These are phyloP conservation scores for Dryas alaskensis DNA, from an alignment of 306 rosid genomes.

Conservation along the genomic window DNA sequence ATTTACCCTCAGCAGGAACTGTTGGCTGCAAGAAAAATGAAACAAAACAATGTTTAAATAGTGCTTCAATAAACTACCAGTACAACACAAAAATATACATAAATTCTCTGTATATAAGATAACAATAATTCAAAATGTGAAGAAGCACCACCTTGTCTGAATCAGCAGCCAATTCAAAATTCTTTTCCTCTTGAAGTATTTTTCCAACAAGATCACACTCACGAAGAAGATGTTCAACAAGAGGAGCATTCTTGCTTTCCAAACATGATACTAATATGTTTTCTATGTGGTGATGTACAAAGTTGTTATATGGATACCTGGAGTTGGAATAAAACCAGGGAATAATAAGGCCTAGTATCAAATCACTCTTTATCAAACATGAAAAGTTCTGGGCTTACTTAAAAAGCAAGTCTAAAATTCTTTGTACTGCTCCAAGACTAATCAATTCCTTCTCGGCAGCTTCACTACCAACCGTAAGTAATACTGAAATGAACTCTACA, in stretches of 20 bases:
- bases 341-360: conserved; percentile 27
- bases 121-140: background rate
- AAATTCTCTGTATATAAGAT: conserved; percentile 9
- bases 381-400: conserved; percentile 54
- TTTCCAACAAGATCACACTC: conserved; percentile 80
- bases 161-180: conserved; percentile 54
- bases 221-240: conserved; percentile 64
- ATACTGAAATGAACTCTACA: conserved; percentile 87
- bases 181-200: conserved; percentile 73
- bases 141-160: conserved; percentile 51
- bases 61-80: conserved; percentile 8
- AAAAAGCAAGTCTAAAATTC: conserved; percentile 78
- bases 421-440: conserved; percentile 73
- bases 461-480: conserved; percentile 79
- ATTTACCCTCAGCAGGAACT: conserved; percentile 62
- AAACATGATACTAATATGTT: conserved; percentile 71
- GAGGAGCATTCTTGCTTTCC: conserved; percentile 82
- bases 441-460: conserved; percentile 90
- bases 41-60: conserved; percentile 23
- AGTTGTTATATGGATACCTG: conserved; percentile 96
- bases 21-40: conserved; percentile 70
- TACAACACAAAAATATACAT: background rate
- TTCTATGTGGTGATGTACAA: conserved; percentile 92
- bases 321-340: conserved; percentile 24
- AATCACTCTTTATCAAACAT: conserved; percentile 21